Conservation (phyloP, 768 basidiomycete genomes). For the Mycena kentingensis region DNA sequence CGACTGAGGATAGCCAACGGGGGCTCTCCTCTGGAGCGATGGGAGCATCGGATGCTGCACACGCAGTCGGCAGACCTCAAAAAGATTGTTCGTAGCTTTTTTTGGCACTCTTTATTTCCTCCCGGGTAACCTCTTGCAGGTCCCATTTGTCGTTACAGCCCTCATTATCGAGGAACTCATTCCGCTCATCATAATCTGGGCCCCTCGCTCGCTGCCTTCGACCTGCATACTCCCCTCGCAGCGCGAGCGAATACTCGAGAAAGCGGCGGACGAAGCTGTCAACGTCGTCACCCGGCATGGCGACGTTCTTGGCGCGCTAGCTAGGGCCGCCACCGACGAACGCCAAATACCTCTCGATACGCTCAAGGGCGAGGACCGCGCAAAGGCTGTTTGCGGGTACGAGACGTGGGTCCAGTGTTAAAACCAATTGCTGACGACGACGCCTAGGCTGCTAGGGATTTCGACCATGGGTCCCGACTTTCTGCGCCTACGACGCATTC, state of each 20-base stretch:
- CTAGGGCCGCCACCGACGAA: constrained; percentile 31
- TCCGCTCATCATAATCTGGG: constrained; percentile 82
- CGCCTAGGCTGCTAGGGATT: constrained; percentile 40
- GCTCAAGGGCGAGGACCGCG: constrained; percentile 33
- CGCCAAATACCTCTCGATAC: constrained; percentile 38
- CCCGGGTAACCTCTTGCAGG: constrained; percentile 23
- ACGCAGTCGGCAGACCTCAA: constrained; percentile 63
- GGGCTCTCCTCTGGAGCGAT: constrained; percentile 63
- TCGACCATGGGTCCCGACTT: constrained; percentile 46
- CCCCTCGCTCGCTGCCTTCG: constrained; percentile 82
- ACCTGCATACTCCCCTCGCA: constrained; percentile 86
- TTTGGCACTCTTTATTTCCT: constrained; percentile 7
- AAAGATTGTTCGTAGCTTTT: constrained; percentile 54
- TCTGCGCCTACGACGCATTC: constrained; percentile 47
- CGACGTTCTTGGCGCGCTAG: constrained; percentile 37
- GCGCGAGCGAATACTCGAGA: constrained; percentile 60
- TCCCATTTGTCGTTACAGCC: constrained; percentile 78
- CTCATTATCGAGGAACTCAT: constrained; percentile 78
- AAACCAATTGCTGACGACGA: constrained; percentile 4
- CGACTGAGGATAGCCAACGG: constrained; percentile 56
- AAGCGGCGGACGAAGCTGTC: constrained; percentile 52
- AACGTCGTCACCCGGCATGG: constrained; percentile 41
- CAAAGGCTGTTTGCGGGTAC: constrained; percentile 59
- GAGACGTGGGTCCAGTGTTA: constrained; percentile 25
- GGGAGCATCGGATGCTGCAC: constrained; percentile 68